Base-by-base conservation (phyloP, 2,329 filamentous ascomycete species). In the Fonsecaea pugnacius region DNA sequence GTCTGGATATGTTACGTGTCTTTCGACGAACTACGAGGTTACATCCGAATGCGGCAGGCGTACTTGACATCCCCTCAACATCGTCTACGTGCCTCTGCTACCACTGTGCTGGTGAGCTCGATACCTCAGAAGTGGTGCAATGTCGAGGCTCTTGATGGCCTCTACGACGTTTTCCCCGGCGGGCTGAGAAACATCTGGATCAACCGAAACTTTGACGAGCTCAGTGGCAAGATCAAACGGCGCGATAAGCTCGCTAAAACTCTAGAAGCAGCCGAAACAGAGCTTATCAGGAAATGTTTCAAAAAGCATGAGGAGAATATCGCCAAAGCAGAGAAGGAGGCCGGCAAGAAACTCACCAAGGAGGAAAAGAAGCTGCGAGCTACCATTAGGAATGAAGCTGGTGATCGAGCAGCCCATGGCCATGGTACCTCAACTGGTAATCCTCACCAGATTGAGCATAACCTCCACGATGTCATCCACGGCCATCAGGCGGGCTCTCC, bases 131-230 rank as follows among this genome's bases (percentile, higher is more conserved):
- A 96, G 73, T 99, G 95, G 95, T 86, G 96, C 7, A 92, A 86
- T 1, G 85, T 91, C 55, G 88, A 96, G 51, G 91, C 91, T 0
- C 83, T 99, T 4, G 85, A 87, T 63, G 90, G 89, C 0, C 82
- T 99, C 0, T 99, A 96, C 72, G 95, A 99, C 75, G 93, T 98
- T 1, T 98, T 97, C 71, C 95, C 95, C 0, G 95, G 95, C 21
- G 95, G 95, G 33, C 89, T 99, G 73, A 87, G 91, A 65, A 98
- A 98, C 70, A 91, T 99, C 53, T 99, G 94, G 93, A 88, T 99
- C 71, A 99, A 97, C 65, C 87, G 94, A 66, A 91, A 99, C 73
- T 89, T 92, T 70, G 91, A 93, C 50, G 84, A 89, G 8, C 84
- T 99, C 10, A 84, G 91, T 53, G 89, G 93, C 66, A 98, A 98